These are phyloP conservation scores for Maudiozyma serrabonitensis DNA, from an alignment of 805 yeast species.

Conservation along the genomic window DNA sequence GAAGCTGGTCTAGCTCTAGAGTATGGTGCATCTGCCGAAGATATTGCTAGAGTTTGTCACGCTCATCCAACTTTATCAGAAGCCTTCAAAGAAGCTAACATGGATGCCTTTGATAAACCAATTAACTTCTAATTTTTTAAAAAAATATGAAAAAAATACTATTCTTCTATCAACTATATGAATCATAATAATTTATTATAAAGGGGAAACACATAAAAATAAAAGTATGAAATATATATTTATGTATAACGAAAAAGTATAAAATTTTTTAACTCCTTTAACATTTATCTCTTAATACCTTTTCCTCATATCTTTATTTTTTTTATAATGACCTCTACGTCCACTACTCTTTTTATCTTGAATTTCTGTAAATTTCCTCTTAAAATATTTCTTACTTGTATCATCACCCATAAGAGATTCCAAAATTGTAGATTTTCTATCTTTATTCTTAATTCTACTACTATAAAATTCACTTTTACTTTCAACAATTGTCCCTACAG, in stretches of 20 bases:
- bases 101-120: slow-evolving; percentile 86
- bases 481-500: slow-evolving; percentile 80
- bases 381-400: slow-evolving; percentile 65
- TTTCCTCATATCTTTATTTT: slow-evolving; percentile 50
- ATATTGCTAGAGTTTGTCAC: slow-evolving; percentile 93
- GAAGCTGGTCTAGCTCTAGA: slow-evolving; percentile 96
- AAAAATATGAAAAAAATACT: background rate
- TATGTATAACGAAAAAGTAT: background rate
- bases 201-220: no score
- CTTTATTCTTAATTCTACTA: slow-evolving; percentile 51
- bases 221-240: background rate
- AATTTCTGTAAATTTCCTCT: slow-evolving; percentile 73
- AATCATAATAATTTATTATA: background rate
- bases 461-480: slow-evolving; percentile 68
- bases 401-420: slow-evolving; percentile 74
- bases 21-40: slow-evolving; percentile 98
- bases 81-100: slow-evolving; percentile 96
- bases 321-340: slow-evolving; percentile 56
- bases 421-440: slow-evolving; percentile 68
- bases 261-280: background rate
- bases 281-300: slow-evolving; percentile 3
- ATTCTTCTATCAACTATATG: background rate
- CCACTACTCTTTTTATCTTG: slow-evolving; percentile 57
- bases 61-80: slow-evolving; percentile 98
- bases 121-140: slow-evolving; percentile 43